Evolutionary conservation across 2,329 filamentous ascomycete genomes (phyloP).

Genomic region (Aspergillus viridinutans): DNA sequence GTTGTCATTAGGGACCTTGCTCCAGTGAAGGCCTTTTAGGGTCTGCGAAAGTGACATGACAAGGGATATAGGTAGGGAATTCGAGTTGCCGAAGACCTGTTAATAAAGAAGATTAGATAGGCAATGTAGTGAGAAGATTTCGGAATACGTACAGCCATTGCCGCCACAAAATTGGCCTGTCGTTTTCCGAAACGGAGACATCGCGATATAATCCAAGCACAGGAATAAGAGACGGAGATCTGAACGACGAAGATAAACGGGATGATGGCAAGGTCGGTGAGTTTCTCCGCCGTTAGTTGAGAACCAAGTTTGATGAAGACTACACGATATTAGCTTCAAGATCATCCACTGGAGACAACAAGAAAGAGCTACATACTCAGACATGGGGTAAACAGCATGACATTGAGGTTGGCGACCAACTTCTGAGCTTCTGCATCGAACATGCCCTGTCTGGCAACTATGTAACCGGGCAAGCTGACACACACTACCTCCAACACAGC

Average conservation of each 20-base stretch:
- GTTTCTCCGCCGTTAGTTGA: slow-evolving; percentile 85
- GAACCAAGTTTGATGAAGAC: slow-evolving; percentile 97
- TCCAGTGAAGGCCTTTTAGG: slow-evolving; percentile 87
- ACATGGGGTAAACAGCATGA: slow-evolving; percentile 93
- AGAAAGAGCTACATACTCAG: slow-evolving; percentile 61
- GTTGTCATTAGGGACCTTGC: slow-evolving; percentile 83
- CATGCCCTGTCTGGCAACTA: slow-evolving; percentile 82
- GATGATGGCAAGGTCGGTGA: slow-evolving; percentile 86
- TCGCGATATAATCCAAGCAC: slow-evolving; percentile 66
- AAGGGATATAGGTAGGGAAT: slow-evolving; percentile 93
- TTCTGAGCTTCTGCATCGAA: slow-evolving; percentile 96
- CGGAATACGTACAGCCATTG: slow-evolving; percentile 68
- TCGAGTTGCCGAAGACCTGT: slow-evolving; percentile 92
- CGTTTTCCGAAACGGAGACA: slow-evolving; percentile 78
- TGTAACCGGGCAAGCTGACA: slow-evolving; percentile 89
- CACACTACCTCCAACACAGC: slow-evolving; percentile 94
- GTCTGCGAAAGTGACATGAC: slow-evolving; percentile 93
- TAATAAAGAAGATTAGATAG: neutral
- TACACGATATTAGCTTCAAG: slow-evolving; percentile 32
- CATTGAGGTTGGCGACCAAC: slow-evolving; percentile 93
- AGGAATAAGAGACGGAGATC: slow-evolving; percentile 78
- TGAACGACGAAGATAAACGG: slow-evolving; percentile 91
- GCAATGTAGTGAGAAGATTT: neutral
- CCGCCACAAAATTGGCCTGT: slow-evolving; percentile 88
- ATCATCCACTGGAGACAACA: slow-evolving; percentile 4